Conservation (phyloP, 2,329 filamentous ascomycete genomes). For the Ramichloridium luteum region DNA sequence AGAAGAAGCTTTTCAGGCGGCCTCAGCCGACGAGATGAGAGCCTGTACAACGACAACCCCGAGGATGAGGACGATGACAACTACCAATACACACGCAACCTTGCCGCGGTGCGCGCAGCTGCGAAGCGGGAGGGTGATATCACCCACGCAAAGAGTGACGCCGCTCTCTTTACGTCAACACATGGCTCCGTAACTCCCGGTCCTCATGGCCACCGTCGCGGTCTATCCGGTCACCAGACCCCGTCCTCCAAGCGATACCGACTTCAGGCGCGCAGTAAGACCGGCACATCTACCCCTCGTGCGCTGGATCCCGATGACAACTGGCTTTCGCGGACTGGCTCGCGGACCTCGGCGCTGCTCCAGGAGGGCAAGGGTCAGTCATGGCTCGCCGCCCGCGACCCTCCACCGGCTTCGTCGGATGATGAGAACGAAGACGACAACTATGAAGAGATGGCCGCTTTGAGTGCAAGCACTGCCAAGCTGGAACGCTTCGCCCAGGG, state of each 20-base stretch:
- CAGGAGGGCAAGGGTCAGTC: constrained; percentile 51
- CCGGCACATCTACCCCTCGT: constrained; percentile 11
- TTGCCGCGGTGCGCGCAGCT: background rate
- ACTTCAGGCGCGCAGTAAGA: constrained; percentile 22
- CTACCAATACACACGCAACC: background rate
- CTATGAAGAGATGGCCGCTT: constrained; percentile 24
- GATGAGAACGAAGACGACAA: constrained; percentile 24
- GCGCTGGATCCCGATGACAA: constrained; percentile 32
- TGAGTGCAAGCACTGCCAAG: constrained; percentile 16
- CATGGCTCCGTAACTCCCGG: background rate
- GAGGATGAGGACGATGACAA: constrained; percentile 9
- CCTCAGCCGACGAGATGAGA: constrained; percentile 18
- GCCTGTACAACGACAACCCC: constrained; percentile 20
- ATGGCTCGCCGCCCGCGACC: constrained; percentile 46
- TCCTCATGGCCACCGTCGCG: background rate
- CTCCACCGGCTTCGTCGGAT: constrained; percentile 32
- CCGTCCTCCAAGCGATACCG: constrained; percentile 1
- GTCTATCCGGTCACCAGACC: background rate
- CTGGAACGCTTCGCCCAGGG: constrained; percentile 6
- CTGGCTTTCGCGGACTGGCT: constrained; percentile 48
- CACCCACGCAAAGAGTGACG: constrained; percentile 37
- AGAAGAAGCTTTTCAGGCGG: constrained; percentile 23
- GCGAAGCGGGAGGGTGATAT: constrained; percentile 17
- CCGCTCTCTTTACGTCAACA: constrained; percentile 20
- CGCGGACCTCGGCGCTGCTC: constrained; percentile 44